phyloP scores from a whole-genome alignment of 768 basidiomycete genomes.

The Pluteus cervinus region DNA sequence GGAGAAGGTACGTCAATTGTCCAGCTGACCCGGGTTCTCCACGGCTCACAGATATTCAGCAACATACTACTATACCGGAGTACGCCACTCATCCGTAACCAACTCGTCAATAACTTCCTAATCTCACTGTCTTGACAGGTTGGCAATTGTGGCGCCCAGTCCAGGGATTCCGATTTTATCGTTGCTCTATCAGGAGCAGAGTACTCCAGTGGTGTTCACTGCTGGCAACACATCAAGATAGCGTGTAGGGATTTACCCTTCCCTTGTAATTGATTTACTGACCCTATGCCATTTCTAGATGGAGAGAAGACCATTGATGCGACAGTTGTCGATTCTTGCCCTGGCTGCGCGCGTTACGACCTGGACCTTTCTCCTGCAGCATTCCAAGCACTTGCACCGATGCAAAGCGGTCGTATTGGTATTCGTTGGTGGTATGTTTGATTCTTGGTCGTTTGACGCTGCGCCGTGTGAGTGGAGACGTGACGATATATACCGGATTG shows the following conservation, averaged over 20 bases:
- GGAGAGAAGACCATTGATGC: conserved; percentile 17
- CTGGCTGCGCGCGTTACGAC: conserved; percentile 17
- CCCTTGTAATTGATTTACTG: not conserved
- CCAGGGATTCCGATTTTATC: conserved; percentile 15
- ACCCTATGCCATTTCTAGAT: conserved; percentile 11
- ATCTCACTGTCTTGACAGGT: too few relatives aligned
- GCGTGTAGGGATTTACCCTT: conserved; percentile 11
- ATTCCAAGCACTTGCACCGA: conserved; percentile 21
- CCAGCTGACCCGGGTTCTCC: too few relatives aligned
- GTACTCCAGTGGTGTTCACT: conserved; percentile 14
- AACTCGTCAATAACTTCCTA: too few relatives aligned
- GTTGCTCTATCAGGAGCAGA: conserved; percentile 17
- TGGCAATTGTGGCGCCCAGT: conserved; percentile 18
- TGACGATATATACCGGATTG: too few relatives aligned
- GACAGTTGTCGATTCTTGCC: conserved; percentile 22
- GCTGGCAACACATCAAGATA: conserved; percentile 18
- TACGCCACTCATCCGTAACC: too few relatives aligned
- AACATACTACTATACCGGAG: too few relatives aligned
- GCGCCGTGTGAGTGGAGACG: too few relatives aligned
- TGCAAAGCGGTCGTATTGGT: conserved; percentile 15
- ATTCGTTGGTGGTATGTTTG: conserved; percentile 19
- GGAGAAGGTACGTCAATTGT: too few relatives aligned
- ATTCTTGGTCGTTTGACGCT: too few relatives aligned
- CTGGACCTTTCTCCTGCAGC: conserved; percentile 22
- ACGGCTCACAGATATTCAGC: too few relatives aligned